Conservation (phyloP, 2,329 filamentous ascomycete genomes). For the Hypomyces perniciosus region DNA sequence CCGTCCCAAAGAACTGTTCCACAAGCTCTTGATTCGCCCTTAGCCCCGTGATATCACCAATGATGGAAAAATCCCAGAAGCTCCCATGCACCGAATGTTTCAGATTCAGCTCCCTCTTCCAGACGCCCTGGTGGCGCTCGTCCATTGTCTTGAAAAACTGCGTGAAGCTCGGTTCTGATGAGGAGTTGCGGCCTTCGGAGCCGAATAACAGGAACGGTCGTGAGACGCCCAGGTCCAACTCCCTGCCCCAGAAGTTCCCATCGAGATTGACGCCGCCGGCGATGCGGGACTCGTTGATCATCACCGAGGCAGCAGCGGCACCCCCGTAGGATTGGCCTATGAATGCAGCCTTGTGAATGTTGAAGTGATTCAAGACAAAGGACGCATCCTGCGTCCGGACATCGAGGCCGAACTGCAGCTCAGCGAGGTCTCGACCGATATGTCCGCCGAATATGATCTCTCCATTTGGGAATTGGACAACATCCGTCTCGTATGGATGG, state of each 20-base stretch:
- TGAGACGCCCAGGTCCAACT: conserved; percentile 19
- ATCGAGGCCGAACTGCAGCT: conserved; percentile 15
- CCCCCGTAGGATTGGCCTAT: conserved; percentile 31
- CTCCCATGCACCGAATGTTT: conserved; percentile 23
- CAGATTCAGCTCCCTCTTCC: conserved; percentile 26
- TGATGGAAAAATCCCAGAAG: conserved; percentile 24
- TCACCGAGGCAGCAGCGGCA: conserved; percentile 26
- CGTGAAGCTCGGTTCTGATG: conserved; percentile 20
- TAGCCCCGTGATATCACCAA: conserved; percentile 21
- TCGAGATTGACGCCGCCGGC: conserved; percentile 33
- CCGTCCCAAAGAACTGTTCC: conserved; percentile 21
- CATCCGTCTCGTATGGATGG: conserved; percentile 36
- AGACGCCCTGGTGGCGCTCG: conserved; percentile 17
- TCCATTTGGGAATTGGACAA: conserved; percentile 36
- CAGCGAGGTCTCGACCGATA: conserved; percentile 13
- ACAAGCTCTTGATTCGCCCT: conserved; percentile 14
- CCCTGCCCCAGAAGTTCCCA: conserved; percentile 26
- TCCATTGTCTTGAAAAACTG: conserved; percentile 20
- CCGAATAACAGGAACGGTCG: conserved; percentile 28
- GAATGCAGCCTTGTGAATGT: conserved; percentile 19
- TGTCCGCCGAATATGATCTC: conserved; percentile 21
- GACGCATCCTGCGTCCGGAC: conserved; percentile 21
- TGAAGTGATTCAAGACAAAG: conserved; percentile 25
- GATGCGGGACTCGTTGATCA: conserved; percentile 26
- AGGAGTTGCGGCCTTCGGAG: conserved; percentile 22